Conservation (phyloP, 495 filamentous ascomycete species). For the Penicillium lividum region DNA sequence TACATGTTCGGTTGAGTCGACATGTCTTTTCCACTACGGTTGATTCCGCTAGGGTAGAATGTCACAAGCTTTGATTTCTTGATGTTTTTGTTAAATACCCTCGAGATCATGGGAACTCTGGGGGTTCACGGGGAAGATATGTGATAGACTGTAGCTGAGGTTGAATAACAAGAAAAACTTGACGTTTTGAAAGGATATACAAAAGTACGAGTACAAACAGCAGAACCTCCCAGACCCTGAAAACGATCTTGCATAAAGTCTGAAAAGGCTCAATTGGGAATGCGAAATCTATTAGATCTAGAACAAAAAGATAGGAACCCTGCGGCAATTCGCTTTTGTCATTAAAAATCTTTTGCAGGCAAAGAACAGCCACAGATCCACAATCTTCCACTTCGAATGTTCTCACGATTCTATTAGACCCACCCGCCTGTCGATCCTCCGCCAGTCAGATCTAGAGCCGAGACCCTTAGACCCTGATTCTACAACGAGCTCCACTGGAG, state of each 20-base stretch:
- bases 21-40: constrained; percentile 24
- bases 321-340: background rate
- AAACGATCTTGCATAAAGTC: background rate
- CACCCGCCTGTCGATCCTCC: background rate
- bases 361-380: too few relatives aligned
- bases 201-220: background rate
- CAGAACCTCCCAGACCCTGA: background rate
- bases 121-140: constrained; percentile 19
- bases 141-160: constrained; percentile 23
- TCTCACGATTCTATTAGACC: too few relatives aligned
- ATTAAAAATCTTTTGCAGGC: too few relatives aligned
- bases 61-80: constrained; percentile 34
- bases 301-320: background rate
- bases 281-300: background rate
- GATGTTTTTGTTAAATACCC: constrained; percentile 29
- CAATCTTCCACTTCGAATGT: background rate
- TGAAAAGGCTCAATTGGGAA: background rate
- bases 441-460: background rate
- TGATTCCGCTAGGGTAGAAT: constrained; percentile 27
- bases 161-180: constrained; percentile 7
- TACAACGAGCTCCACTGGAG: background rate
- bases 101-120: constrained; percentile 13
- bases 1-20: constrained; percentile 38
- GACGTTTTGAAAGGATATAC: too few relatives aligned
- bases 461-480: background rate